These are phyloP conservation scores for Colletotrichum sp. DNA, from an alignment of 2,329 filamentous ascomycete genomes.

Conservation along the genomic window DNA sequence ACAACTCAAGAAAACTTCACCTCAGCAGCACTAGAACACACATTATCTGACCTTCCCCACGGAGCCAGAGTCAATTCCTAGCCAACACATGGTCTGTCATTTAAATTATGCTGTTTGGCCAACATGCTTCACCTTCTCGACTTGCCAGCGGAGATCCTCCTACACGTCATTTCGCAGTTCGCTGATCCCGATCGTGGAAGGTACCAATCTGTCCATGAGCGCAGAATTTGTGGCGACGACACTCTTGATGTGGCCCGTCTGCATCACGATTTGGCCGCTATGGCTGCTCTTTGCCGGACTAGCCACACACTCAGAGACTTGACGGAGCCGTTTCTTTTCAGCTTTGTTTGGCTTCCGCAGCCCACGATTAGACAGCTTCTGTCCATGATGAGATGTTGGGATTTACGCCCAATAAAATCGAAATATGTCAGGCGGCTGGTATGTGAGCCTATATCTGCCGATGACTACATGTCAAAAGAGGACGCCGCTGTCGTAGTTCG, in stretches of 20 bases:
- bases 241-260: not conserved
- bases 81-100: too few species aligned
- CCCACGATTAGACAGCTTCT: not conserved
- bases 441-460: not conserved
- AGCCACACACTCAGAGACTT: not conserved
- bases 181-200: not conserved
- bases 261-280: not conserved
- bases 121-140: not conserved
- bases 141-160: not conserved
- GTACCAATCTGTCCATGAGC: not conserved
- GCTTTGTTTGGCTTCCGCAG: not conserved
- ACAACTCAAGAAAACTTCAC: not conserved
- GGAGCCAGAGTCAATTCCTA: too few species aligned
- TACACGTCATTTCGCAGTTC: not conserved
- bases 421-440: not conserved
- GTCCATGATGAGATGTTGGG: not conserved
- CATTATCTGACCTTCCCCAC: not conserved
- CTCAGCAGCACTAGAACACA: not conserved
- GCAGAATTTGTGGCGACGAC: not conserved
- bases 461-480: not conserved
- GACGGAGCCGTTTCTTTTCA: not conserved
- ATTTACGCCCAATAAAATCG: not conserved
- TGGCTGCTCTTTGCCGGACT: not conserved
- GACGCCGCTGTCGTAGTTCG: not conserved
- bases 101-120: not conserved